Percentiles rank a stretch among this genome's conserved stretches.
phyloP scores from a whole-genome alignment of 768 basidiomycete genomes.

The Phlegmacium glaucopus region DNA sequence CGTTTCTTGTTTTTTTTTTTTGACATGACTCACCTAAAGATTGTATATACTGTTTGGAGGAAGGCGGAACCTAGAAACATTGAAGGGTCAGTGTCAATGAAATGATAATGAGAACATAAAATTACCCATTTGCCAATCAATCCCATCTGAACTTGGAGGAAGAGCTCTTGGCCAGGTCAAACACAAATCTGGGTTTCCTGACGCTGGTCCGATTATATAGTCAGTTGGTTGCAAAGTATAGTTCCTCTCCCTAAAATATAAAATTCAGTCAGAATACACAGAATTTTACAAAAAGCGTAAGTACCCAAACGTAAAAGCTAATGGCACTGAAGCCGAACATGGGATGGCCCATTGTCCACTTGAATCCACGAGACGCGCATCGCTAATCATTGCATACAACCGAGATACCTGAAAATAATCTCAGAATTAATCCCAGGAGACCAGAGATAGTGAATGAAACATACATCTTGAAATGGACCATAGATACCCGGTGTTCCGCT shows the following conservation, averaged over 20 bases:
- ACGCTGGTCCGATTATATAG: conserved; percentile 70
- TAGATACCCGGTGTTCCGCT: conserved; percentile 73
- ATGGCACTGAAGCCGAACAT: conserved; percentile 53
- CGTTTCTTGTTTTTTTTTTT: neutral
- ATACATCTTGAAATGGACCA: conserved; percentile 76
- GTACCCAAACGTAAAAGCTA: conserved; percentile 72
- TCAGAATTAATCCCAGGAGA: conserved; percentile 3
- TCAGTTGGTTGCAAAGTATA: conserved; percentile 73
- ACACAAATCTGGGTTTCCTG: conserved; percentile 63
- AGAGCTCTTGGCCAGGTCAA: conserved; percentile 71
- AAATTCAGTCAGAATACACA: neutral
- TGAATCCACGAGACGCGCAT: conserved; percentile 66
- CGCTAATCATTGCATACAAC: conserved; percentile 55
- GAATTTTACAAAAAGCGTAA: conserved; percentile 9
- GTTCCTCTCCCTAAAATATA: conserved; percentile 33
- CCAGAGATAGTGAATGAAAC: conserved; percentile 12
- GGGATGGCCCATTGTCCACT: conserved; percentile 77
- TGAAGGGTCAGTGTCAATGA: neutral
- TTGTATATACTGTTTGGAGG: conserved; percentile 71
- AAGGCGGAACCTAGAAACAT: conserved; percentile 52
- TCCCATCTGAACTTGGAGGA: conserved; percentile 65
- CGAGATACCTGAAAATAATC: conserved; percentile 52
- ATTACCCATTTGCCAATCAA: conserved; percentile 84
- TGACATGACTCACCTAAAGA: conserved; percentile 56
- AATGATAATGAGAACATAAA: neutral